These are phyloP conservation scores for Collybiopsis luxurians DNA, from an alignment of 768 basidiomycete genomes.

Conservation along the genomic window DNA sequence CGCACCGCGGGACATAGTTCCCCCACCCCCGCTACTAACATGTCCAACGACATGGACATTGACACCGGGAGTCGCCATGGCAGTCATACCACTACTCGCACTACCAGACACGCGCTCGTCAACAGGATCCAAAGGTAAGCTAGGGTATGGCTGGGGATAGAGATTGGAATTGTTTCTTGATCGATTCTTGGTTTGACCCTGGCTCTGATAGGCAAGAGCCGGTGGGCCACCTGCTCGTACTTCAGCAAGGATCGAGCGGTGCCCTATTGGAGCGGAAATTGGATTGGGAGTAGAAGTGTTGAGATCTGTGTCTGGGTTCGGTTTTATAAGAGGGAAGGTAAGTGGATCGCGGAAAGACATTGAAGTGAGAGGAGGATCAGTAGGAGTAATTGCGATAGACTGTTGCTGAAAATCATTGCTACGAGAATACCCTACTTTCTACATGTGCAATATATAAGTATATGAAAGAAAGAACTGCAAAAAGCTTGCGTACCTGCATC, in stretches of 20 bases:
- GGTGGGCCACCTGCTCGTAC: slow-evolving; percentile 53
- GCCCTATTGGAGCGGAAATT: slow-evolving; percentile 66
- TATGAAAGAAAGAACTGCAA: neutral
- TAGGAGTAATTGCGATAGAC: slow-evolving; percentile 54
- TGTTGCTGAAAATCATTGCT: slow-evolving; percentile 14
- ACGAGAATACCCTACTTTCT: slow-evolving; percentile 50
- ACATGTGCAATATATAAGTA: neutral
- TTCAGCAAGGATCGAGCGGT: slow-evolving; percentile 67
- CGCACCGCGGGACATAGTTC: slow-evolving; percentile 31
- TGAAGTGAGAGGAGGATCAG: slow-evolving; percentile 32
- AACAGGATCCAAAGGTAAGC: slow-evolving; percentile 9
- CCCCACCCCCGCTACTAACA: slow-evolving; percentile 11
- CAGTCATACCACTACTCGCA: slow-evolving; percentile 2
- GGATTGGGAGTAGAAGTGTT: neutral
- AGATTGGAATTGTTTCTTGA: neutral
- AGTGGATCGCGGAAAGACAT: slow-evolving; percentile 5
- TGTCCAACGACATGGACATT: neutral
- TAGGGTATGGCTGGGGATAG: neutral
- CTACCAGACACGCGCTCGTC: slow-evolving; percentile 27
- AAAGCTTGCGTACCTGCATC: slow-evolving; percentile 48
- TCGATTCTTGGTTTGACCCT: neutral
- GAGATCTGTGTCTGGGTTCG: neutral
- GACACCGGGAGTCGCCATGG: neutral
- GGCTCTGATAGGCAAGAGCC: neutral
- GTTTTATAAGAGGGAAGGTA: neutral